Evolutionary conservation across 768 basidiomycete species (phyloP), one percentile per base, ranked within the genome.

Genomic region (Hypsizygus marmoreus): DNA sequence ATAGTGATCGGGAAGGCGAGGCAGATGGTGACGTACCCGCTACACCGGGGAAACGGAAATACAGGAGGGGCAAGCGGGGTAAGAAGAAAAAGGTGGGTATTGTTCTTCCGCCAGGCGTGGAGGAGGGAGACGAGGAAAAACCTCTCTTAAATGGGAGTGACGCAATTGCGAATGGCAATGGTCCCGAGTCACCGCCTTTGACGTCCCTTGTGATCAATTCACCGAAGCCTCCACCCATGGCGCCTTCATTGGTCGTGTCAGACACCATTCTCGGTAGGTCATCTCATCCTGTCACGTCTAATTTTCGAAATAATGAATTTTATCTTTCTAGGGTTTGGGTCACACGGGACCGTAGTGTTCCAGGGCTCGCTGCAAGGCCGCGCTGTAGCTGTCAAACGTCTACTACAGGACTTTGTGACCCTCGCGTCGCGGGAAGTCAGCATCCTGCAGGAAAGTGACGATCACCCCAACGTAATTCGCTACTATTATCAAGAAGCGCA

Each of bases 401-500:
- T 99, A 3, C 79, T 98, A 6, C 88, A 86, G 55, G 95, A 98
- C 65, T 98, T 97, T 57, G 91, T 95, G 44, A 95, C 93, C 0
- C 82, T 99, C 28, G 95, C 95, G 6, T 77, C 85, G 3, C 89
- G 95, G 36, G 97, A 99, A 73, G 94, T 98, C 20, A 84, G 84
- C 59, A 82, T 99, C 30, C 77, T 99, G 7, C 94, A 97, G 70
- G 94, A 97, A 63, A 90, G 91, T 36, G 97, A 99, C 72, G 93
- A 95, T 63, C 97, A 99, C 58, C 93, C 93, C 13, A 97, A 99
- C 69, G 97, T 99, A 64, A 95, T 98, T 56, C 87, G 93, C 22
- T 97, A 99, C 63, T 99, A 94, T 67, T 98, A 92, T 68, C 94
- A 98, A 73, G 95, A 98, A 71, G 76, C 88, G 3, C 88, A 90